These are phyloP conservation scores for Geum urbanum DNA, from an alignment of 306 rosid species.

Conservation along the genomic window DNA sequence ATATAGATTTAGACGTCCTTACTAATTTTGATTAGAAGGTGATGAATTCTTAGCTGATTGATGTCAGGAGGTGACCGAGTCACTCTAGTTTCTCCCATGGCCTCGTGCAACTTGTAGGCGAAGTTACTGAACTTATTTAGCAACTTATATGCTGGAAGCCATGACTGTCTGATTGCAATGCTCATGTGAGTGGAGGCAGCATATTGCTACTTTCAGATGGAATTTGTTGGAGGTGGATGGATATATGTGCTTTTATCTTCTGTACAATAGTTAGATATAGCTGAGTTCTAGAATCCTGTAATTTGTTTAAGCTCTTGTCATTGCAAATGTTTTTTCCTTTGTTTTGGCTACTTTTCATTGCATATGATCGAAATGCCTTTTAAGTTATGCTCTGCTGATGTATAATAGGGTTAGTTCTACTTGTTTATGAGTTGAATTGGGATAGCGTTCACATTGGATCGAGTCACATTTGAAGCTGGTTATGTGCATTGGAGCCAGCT, in stretches of 20 bases:
- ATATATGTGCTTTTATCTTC: neutral
- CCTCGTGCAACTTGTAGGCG: slow-evolving; percentile 35
- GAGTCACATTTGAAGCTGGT: no score
- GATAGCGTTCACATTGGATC: no score
- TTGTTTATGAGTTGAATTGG: no score
- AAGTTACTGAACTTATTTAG: slow-evolving; percentile 17
- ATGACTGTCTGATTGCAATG: neutral
- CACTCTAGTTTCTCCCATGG: slow-evolving; percentile 21
- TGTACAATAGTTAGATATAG: slow-evolving; percentile 13
- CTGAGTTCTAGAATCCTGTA: neutral
- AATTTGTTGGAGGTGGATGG: slow-evolving; percentile 9
- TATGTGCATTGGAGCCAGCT: no score
- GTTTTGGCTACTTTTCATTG: no score
- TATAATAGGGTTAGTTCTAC: no score
- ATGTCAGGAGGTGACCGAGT: slow-evolving; percentile 17
- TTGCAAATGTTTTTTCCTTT: neutral
- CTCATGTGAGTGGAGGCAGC: neutral
- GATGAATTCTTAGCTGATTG: slow-evolving; percentile 30
- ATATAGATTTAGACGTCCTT: slow-evolving; percentile 73
- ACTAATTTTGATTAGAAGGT: slow-evolving; percentile 83
- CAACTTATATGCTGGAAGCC: neutral
- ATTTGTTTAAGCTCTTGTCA: slow-evolving; percentile 8
- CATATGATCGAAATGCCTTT: no score
- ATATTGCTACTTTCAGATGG: neutral
- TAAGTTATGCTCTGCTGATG: neutral